Conservation (phyloP, 2,329 filamentous ascomycete species). For the Parascedosporium putredinis region DNA sequence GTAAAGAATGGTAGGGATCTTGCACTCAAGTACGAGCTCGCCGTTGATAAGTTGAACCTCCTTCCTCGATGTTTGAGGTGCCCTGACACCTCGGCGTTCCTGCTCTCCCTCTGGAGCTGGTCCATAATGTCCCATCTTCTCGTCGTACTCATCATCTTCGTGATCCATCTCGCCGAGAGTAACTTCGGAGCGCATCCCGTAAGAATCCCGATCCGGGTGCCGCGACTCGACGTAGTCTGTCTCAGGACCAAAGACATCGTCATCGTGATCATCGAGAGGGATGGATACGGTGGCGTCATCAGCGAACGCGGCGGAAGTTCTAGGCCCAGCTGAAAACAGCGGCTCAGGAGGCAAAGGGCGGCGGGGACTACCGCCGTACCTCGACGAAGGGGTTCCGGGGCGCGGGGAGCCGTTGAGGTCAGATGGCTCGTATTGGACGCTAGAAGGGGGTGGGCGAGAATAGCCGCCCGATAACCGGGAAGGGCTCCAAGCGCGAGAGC, state of each 20-base stretch:
- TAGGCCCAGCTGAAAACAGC: conserved; percentile 54
- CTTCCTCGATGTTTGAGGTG: conserved; percentile 81
- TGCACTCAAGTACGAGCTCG: conserved; percentile 94
- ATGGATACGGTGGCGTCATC: conserved; percentile 66
- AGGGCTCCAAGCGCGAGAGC: conserved; percentile 46
- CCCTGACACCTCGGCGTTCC: conserved; percentile 73
- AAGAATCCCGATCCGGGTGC: conserved; percentile 44
- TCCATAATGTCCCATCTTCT: conserved; percentile 72
- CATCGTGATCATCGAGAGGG: conserved; percentile 44
- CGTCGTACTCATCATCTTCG: conserved; percentile 22
- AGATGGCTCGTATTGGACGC: conserved; percentile 68
- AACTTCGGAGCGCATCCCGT: conserved; percentile 40
- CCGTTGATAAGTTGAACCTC: conserved; percentile 96
- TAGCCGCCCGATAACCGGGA: conserved; percentile 47
- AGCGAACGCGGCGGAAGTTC: conserved; percentile 42
- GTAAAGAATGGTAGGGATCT: conserved; percentile 96
- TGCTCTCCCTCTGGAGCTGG: conserved; percentile 81
- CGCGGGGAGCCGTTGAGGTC: conserved; percentile 84
- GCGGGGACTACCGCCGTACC: conserved; percentile 79
- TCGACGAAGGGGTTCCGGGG: conserved; percentile 80
- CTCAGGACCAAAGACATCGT: conserved; percentile 62
- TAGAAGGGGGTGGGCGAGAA: conserved; percentile 58
- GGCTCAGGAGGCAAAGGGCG: conserved; percentile 83
- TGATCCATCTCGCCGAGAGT: conserved; percentile 39
- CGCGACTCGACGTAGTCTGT: conserved; percentile 44